phyloP scores from a whole-genome alignment of 768 basidiomycete genomes.

The Rhizopogon vulgaris region DNA sequence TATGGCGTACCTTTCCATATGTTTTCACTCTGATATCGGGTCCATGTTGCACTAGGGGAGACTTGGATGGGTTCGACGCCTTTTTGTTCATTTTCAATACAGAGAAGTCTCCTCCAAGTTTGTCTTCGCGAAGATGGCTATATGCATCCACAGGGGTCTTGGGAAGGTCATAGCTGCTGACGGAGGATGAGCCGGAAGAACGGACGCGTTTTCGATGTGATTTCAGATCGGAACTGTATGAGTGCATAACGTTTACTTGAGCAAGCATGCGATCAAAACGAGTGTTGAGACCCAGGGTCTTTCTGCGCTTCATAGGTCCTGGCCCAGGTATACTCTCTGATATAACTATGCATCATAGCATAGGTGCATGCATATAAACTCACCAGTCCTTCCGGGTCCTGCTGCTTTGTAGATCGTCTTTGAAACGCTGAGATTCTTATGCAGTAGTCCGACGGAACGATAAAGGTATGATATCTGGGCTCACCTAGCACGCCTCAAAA shows the following conservation, averaged over 20 bases:
- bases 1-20: slow-evolving; percentile 21
- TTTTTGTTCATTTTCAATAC: slow-evolving; percentile 35
- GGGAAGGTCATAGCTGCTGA: slow-evolving; percentile 34
- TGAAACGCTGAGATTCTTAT: slow-evolving; percentile 4
- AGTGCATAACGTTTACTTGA: slow-evolving; percentile 40
- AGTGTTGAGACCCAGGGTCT: slow-evolving; percentile 44
- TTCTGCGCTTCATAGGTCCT: slow-evolving; percentile 40
- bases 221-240: slow-evolving; percentile 15
- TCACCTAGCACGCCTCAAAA: background rate
- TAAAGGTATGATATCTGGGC: background rate
- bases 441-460: background rate
- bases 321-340: slow-evolving; percentile 4
- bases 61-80: background rate
- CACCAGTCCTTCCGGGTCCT: background rate
- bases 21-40: background rate
- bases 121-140: slow-evolving; percentile 24
- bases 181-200: slow-evolving; percentile 41
- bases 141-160: slow-evolving; percentile 38
- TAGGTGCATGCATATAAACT: background rate
- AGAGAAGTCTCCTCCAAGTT: slow-evolving; percentile 35
- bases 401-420: slow-evolving; percentile 4
- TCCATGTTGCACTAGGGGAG: background rate
- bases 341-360: background rate
- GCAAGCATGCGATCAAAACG: slow-evolving; percentile 66
- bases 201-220: slow-evolving; percentile 24